Percentiles rank a stretch among this genome's conserved stretches.
Conservation (phyloP, 2,329 filamentous ascomycete species). For the Nakataea oryzae region DNA sequence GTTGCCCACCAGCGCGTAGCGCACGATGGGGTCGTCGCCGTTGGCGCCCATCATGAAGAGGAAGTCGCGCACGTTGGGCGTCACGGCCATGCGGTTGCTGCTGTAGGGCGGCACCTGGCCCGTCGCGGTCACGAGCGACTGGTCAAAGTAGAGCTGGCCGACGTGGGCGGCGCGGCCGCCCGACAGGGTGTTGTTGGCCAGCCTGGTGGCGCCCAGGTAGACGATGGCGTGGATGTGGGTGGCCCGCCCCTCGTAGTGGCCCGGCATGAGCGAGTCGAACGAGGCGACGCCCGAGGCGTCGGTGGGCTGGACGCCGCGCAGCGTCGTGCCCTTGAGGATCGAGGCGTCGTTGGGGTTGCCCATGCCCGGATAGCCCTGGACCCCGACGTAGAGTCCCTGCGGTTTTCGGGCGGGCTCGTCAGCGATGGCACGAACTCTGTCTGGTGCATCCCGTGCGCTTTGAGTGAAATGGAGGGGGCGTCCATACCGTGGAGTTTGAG, state of each 20-base stretch:
- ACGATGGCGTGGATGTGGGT: conserved; percentile 29
- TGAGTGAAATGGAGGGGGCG: not conserved
- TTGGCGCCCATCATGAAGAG: conserved; percentile 33
- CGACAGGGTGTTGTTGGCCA: conserved; percentile 43
- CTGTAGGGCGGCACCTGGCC: conserved; percentile 35
- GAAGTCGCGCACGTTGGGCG: conserved; percentile 37
- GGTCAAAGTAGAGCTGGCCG: conserved; percentile 51
- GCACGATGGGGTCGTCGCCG: conserved; percentile 45
- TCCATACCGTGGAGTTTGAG: conserved; percentile 11
- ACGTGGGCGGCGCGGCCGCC: conserved; percentile 42
- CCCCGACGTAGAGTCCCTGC: conserved; percentile 4
- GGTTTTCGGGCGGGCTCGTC: conserved; percentile 21
- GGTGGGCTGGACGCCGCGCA: conserved; percentile 28
- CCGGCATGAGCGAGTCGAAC: conserved; percentile 31
- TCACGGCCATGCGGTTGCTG: conserved; percentile 28
- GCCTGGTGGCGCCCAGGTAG: conserved; percentile 21
- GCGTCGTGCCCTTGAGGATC: conserved; percentile 16
- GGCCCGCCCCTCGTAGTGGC: conserved; percentile 29
- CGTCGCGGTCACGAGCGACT: conserved; percentile 38
- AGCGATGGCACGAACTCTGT: conserved; percentile 15
- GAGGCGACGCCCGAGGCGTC: conserved; percentile 27
- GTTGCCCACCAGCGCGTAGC: conserved; percentile 47
- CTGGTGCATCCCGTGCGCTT: not conserved
- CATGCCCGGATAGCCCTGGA: conserved; percentile 9
- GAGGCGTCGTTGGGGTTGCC: conserved; percentile 19